Evolutionary conservation across 2,329 filamentous ascomycete genomes (phyloP).

Genomic region (Aspergillus vadensis): DNA sequence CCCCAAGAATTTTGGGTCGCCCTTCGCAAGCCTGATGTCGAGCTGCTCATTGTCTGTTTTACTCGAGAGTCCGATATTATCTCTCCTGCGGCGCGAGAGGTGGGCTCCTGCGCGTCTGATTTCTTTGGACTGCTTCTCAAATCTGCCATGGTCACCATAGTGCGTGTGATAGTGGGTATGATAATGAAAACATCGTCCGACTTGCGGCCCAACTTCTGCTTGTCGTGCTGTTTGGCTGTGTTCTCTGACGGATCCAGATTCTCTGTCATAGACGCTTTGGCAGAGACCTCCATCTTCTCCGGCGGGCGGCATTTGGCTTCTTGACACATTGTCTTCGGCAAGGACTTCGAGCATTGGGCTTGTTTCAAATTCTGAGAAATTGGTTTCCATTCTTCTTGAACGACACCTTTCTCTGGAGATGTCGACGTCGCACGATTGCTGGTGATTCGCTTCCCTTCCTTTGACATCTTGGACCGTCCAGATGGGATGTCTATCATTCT

Average conservation of each 20-base stretch:
- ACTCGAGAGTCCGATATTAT: slow-evolving; percentile 31
- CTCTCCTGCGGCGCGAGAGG: slow-evolving; percentile 26
- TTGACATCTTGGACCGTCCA: slow-evolving; percentile 26
- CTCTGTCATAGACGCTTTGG: slow-evolving; percentile 28
- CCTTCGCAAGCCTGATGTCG: slow-evolving; percentile 31
- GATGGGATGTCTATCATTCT: slow-evolving; percentile 26
- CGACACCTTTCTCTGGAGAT: slow-evolving; percentile 21
- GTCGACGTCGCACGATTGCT: slow-evolving; percentile 13
- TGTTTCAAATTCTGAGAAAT: slow-evolving; percentile 39
- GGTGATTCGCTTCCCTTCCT: slow-evolving; percentile 18
- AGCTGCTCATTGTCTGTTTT: slow-evolving; percentile 29
- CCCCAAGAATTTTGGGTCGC: slow-evolving; percentile 25
- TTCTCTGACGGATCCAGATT: slow-evolving; percentile 21
- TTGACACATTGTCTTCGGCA: slow-evolving; percentile 27
- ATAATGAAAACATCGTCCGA: slow-evolving; percentile 40
- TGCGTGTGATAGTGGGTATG: slow-evolving; percentile 47
- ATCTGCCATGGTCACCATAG: slow-evolving; percentile 37
- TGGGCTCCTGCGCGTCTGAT: slow-evolving; percentile 19
- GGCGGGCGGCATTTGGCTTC: slow-evolving; percentile 22
- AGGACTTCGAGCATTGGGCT: slow-evolving; percentile 39
- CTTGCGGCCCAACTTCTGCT: slow-evolving; percentile 16
- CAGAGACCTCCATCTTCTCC: slow-evolving; percentile 19
- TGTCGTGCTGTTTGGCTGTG: slow-evolving; percentile 17
- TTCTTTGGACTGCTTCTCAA: slow-evolving; percentile 23
- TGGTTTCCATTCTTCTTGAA: slow-evolving; percentile 33